Evolutionary conservation across 2,329 filamentous ascomycete genomes (phyloP), one percentile per base, ranked within the genome.

Genomic region (Pseudogymnoascus pannorum): DNA sequence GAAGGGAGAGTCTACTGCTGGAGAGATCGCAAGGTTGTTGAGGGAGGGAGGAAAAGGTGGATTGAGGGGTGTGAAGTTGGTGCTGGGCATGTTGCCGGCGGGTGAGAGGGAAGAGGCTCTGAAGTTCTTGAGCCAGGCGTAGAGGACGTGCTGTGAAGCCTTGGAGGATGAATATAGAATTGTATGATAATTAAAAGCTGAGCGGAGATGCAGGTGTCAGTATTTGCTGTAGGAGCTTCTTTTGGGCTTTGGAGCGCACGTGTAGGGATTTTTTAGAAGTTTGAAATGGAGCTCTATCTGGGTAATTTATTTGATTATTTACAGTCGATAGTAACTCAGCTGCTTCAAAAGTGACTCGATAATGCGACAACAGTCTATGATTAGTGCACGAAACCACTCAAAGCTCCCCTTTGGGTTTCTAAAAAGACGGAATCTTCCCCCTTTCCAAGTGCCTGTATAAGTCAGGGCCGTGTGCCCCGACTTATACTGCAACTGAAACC

Each of bases 71-170:
- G 86, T 99, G 20, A 87, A 91, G 70, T 88, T 93, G 68, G 84
- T 96, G 66, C 77, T 97, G 68, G 86, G 88, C 69, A 92, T 93
- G 74, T 84, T 99, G 78, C 91, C 92, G 16, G 88, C 92, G 58
- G 86, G 85, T 66, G 92, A 99, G 81, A 89, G 91, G 74, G 92
- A 97, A 76, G 70, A 69, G 61, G 72, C 72, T 1, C 61, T 73
- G 58, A 72, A 65, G 44, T 72, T 69, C 60, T 68, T 73, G 67
- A 63, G 59, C 12, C 64, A 60, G 60, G 60, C 60, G 5, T 61
- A 40, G 44, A 58, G 16, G 20, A 14, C 2, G 36, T 20, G 8
- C 51, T 44, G 12, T 12, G 6, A 24, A 31, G 16, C 9, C 11
- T 16, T 54, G 48, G 14, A 6, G 26, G n/a, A 8, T 33, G 48